phyloP scores from a whole-genome alignment of 352 stramenopile species.

The Phytopythium delawarense region DNA sequence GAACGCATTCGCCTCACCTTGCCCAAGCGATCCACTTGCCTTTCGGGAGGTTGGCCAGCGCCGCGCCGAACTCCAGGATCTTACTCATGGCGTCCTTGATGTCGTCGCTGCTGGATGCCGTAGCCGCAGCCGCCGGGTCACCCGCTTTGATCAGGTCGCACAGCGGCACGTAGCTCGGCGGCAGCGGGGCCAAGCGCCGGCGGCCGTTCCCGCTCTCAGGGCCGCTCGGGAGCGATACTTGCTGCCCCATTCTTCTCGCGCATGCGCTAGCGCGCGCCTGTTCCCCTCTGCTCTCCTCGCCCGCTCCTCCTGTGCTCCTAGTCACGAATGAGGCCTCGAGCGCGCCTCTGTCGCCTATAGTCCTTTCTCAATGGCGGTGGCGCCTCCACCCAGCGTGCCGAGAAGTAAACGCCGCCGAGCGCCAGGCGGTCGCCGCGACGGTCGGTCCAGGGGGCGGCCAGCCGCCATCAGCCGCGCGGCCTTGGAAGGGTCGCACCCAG shows the following conservation, averaged over 20 bases:
- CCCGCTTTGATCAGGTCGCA: constrained; percentile 54
- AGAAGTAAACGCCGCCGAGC: not conserved
- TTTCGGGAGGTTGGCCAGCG: constrained; percentile 53
- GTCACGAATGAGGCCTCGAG: not conserved
- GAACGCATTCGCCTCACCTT: too few species aligned
- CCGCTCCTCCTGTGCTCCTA: not conserved
- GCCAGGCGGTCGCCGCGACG: not conserved
- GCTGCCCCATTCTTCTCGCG: constrained; percentile 48
- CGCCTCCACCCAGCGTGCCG: not conserved
- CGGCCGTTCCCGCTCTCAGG: constrained; percentile 11
- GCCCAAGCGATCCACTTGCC: constrained; percentile 14
- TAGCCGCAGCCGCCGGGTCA: constrained; percentile 26
- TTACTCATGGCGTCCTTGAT: constrained; percentile 59
- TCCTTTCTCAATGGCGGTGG: not conserved
- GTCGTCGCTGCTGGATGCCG: constrained; percentile 35
- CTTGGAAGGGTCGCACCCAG: not conserved
- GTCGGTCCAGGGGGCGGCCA: not conserved
- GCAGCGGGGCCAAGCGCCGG: constrained; percentile 22
- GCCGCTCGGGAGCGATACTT: constrained; percentile 28
- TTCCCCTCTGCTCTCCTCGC: not conserved
- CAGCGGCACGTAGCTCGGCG: constrained; percentile 48
- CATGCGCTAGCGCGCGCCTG: not conserved
- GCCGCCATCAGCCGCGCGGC: not conserved
- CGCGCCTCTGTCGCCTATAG: not conserved
- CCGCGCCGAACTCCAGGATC: constrained; percentile 64